Conservation (phyloP, 2,329 filamentous ascomycete species). For the Alternaria postmessia region DNA sequence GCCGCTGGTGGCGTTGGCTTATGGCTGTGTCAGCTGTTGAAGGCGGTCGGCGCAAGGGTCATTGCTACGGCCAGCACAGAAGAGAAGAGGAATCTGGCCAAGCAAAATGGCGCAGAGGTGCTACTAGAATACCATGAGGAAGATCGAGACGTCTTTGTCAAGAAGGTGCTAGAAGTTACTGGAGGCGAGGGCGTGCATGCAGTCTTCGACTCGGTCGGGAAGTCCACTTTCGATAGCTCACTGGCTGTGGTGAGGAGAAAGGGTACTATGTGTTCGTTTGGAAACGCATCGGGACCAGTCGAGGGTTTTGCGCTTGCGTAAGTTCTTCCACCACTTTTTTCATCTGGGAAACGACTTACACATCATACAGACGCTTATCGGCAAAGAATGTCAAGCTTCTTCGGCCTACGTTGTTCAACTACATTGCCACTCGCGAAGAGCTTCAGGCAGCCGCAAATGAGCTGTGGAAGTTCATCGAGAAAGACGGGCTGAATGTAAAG, state of each 20-base stretch:
- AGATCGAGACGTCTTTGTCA: slow-evolving; percentile 50
- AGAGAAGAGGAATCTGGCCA: slow-evolving; percentile 76
- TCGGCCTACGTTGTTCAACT: slow-evolving; percentile 76
- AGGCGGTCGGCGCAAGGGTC: slow-evolving; percentile 74
- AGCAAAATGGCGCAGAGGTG: slow-evolving; percentile 73
- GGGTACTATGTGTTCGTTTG: slow-evolving; percentile 79
- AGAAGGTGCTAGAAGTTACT: slow-evolving; percentile 73
- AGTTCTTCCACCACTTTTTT: slow-evolving; percentile 52
- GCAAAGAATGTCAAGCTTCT: slow-evolving; percentile 80
- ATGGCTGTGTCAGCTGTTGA: slow-evolving; percentile 78
- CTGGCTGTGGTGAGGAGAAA: slow-evolving; percentile 78
- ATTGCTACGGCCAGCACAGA: slow-evolving; percentile 80
- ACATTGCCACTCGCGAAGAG: slow-evolving; percentile 67
- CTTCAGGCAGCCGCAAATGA: slow-evolving; percentile 74
- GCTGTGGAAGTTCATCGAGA: slow-evolving; percentile 74
- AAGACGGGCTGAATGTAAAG: slow-evolving; percentile 73
- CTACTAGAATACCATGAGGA: slow-evolving; percentile 73
- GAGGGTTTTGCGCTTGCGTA: slow-evolving; percentile 70
- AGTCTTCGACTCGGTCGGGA: slow-evolving; percentile 87
- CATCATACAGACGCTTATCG: slow-evolving; percentile 58
- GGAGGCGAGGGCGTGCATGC: slow-evolving; percentile 75
- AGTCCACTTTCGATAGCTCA: slow-evolving; percentile 81
- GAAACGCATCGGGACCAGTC: slow-evolving; percentile 81
- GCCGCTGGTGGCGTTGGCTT: slow-evolving; percentile 80
- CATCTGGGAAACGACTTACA: not conserved